Base-by-base conservation (phyloP, 2,329 filamentous ascomycete genomes). In the Aspergillus sp. region DNA sequence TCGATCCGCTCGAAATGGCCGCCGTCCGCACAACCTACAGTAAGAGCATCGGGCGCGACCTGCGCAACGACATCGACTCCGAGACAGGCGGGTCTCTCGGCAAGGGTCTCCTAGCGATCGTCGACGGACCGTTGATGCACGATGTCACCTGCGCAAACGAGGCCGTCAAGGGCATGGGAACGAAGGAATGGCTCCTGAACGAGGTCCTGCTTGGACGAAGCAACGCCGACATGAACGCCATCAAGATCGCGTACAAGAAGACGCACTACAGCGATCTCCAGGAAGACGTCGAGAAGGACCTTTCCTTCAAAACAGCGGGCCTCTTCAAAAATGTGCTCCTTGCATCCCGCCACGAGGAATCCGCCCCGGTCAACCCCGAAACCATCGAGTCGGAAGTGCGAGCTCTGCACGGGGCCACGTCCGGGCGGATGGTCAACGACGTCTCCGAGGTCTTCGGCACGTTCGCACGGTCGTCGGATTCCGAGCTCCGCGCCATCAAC, bases 211-310 rank as follows among this genome's bases (percentile, higher is more conserved):
- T 95, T 3, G 72, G 78, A 6, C 75, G 89, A 22, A 82, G 78
- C 22, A 96, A 96, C 51, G 86, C 86, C 20, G 89, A 96, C 48
- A 68, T 98, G 24, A 72, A 75, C 33, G 85, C 84, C 24, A 95
- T 98, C 68, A 93, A 93, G 64, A 60, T 68, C 29, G 73, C 77
- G 12, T 96, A 93, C 56, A 71, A 79, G 27, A 71, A 72, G 11
- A 75, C 72, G 1, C 86, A 80, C 64, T 66, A 68, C 24, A 71
- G 71, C 13, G 68, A 71, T 11, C 72, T 96, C 1, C 80, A 88
- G 48, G 63, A 68, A 8, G 82, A 82, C 34, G 75, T 96, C 42
- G 77, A 76, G 43, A 74, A 72, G 13, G 89, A 96, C 45, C 66
- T 96, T 13, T 89, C 82, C 44, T 74, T 83, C 58, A 91, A 91